These are phyloP conservation scores for Moricandia arvensis DNA, from an alignment of 345 rosid species.

Conservation along the genomic window DNA sequence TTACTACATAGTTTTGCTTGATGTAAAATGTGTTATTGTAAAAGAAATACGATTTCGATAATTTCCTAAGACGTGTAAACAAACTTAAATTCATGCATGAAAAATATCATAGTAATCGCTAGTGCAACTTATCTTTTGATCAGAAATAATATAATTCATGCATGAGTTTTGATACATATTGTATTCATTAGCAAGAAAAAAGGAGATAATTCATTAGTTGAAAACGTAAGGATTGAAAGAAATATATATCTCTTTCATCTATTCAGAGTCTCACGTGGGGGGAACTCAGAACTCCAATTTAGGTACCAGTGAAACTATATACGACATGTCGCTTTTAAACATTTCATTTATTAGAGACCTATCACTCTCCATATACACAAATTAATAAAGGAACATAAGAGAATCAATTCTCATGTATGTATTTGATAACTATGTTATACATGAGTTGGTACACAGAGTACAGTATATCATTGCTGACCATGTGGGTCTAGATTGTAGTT, in stretches of 20 bases:
- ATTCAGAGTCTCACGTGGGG: constrained; percentile 37
- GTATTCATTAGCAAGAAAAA: background rate
- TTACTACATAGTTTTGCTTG: background rate
- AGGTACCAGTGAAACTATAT: constrained; percentile 8
- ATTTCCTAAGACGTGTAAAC: background rate
- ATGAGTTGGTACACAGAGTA: background rate
- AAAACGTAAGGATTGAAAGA: constrained; percentile 12
- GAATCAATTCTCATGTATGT: background rate
- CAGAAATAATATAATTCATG: background rate
- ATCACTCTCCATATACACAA: background rate
- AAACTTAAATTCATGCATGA: background rate
- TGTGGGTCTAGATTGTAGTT: background rate
- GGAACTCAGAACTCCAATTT: constrained; percentile 6
- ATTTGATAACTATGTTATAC: background rate
- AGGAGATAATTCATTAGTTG: background rate
- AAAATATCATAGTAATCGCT: background rate
- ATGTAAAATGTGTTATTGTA: background rate
- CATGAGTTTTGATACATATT: background rate
- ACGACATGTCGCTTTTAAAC: constrained; percentile 24
- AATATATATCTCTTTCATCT: constrained; percentile 19
- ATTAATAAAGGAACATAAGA: background rate
- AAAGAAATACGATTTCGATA: background rate
- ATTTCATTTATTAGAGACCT: constrained; percentile 21
- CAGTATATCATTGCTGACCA: background rate
- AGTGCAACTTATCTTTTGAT: background rate